Base-by-base conservation (phyloP, 108 stramenopile genomes). In the Conticribra weissflogii region DNA sequence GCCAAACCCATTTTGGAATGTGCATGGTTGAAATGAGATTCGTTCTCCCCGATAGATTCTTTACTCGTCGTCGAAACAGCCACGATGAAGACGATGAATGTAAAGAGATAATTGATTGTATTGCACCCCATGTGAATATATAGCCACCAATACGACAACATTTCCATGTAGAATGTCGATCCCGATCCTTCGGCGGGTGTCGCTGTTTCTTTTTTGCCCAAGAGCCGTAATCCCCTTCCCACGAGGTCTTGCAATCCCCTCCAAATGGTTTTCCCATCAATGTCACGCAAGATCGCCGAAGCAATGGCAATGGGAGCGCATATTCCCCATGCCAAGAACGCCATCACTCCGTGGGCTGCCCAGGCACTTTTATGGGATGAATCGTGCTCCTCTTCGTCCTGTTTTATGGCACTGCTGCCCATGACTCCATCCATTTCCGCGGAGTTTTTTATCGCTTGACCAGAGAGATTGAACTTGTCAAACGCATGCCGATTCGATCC, bases 1-100 rank as follows among this genome's bases (percentile, higher is more conserved):
- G 67, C 41, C 22, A 79, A 45, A 15, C 78, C 78, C 67, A 79
- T 70, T 50, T 52, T 74, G 17, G 59, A 47, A 52, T 80, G 79
- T n/a, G 31, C 29, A 51, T 45, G 54, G 1, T 58, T 30, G 52
- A 59, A 80, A 32, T 76, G 74, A 12, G 32, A 27, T 50, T n/a
- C 44, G 0, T 60, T 55, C 25, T 71, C 78, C 22, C 56, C 45
- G 2, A 44, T 54, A 1, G 59, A 9, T 41, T 41, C 36, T 41
- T 41, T 41, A 41, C 36, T 41, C 36, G 36, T 63, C 8, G 59
- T 80, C 8, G 67, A 75, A 21, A 75, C 74, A 3, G 79, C 79
- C 22, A 80, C 14, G 2, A 61, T 57, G 36, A 80, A 80, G 14
- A 63, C 74, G n/a, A 71, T 46, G 5, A 80, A 9, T 9, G 79